Percentiles rank a stretch among this genome's conserved stretches.
Conservation (phyloP, 305 asterid species). For the Fraxinus greggii region DNA sequence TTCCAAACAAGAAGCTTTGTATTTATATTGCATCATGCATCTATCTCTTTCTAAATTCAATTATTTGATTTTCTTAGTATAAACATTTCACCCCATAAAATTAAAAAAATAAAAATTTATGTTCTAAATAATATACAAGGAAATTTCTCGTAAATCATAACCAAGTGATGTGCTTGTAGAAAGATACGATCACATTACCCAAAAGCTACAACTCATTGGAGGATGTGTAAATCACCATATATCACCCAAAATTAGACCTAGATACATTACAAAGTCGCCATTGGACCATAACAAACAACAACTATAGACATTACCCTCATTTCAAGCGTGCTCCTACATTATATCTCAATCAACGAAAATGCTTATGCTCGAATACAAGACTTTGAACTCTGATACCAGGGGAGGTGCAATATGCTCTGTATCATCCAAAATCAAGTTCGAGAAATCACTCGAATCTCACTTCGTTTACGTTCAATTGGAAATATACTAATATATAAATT, state of each 20-base stretch:
- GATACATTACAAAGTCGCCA: neutral
- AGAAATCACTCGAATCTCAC: neutral
- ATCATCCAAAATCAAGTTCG: neutral
- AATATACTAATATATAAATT: neutral
- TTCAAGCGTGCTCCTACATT: neutral
- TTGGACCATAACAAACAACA: neutral
- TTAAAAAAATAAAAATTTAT: too few species aligned
- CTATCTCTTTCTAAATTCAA: neutral
- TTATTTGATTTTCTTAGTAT: neutral
- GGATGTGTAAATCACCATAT: neutral
- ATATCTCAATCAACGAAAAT: neutral
- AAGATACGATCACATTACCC: too few species aligned
- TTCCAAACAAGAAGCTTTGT: conserved; percentile 26
- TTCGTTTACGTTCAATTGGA: neutral
- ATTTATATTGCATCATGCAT: neutral
- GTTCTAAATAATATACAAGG: neutral
- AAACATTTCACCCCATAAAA: neutral
- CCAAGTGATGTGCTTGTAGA: neutral
- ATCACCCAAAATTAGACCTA: neutral
- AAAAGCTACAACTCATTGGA: neutral
- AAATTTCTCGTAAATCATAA: neutral
- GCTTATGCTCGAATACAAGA: neutral
- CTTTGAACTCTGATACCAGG: neutral
- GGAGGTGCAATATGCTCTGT: neutral
- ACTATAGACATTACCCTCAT: neutral